These are phyloP conservation scores for Vicia sativa DNA, from an alignment of 306 rosid genomes.

Conservation along the genomic window DNA sequence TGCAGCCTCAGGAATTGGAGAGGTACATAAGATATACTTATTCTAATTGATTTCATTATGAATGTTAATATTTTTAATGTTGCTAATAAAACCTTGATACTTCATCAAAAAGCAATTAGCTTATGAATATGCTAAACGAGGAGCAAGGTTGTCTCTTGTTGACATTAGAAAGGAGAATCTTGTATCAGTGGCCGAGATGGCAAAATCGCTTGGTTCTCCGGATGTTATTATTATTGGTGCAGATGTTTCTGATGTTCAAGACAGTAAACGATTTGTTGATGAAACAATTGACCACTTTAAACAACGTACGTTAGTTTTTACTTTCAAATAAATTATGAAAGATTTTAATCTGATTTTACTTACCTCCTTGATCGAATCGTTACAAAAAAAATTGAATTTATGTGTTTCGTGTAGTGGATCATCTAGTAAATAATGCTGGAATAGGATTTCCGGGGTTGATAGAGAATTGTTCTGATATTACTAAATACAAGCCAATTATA, in stretches of 20 bases:
- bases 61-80: background rate
- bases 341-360: too few species aligned
- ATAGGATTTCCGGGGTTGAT: background rate
- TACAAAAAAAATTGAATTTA: too few species aligned
- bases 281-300: slow-evolving; percentile 60
- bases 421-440: slow-evolving; percentile 80
- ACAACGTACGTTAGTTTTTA: slow-evolving; percentile 38
- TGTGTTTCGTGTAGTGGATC: slow-evolving; percentile 59
- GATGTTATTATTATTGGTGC: slow-evolving; percentile 54
- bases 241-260: slow-evolving; percentile 62
- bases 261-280: slow-evolving; percentile 57
- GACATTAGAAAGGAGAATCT: slow-evolving; percentile 55
- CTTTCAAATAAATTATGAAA: too few species aligned
- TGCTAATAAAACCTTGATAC: background rate
- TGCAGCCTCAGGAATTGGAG: slow-evolving; percentile 52
- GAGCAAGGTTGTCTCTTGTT: slow-evolving; percentile 60
- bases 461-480: slow-evolving; percentile 41
- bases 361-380: too few species aligned
- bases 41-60: too few species aligned
- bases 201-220: slow-evolving; percentile 54
- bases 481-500: slow-evolving; percentile 23
- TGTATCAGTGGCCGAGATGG: slow-evolving; percentile 50
- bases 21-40: slow-evolving; percentile 19
- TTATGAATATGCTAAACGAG: slow-evolving; percentile 73
- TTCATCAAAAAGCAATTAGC: slow-evolving; percentile 47